These are phyloP conservation scores for Mortierella sp. DNA, from an alignment of 371 early-diverging fungal genomes.

Conservation along the genomic window DNA sequence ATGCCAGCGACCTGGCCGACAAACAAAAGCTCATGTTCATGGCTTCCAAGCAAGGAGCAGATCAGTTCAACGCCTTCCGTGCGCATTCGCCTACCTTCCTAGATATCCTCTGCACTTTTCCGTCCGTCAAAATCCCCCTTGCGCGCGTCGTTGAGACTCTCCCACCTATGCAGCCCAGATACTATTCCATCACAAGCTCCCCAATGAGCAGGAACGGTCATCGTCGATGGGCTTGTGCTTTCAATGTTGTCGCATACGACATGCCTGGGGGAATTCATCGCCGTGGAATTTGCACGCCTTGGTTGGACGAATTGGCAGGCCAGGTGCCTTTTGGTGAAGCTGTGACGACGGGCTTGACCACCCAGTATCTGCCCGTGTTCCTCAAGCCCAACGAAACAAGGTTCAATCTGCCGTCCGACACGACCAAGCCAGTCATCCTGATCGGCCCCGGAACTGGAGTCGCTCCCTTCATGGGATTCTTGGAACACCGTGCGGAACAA, in stretches of 20 bases:
- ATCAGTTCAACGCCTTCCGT: slow-evolving; percentile 75
- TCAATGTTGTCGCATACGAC: slow-evolving; percentile 87
- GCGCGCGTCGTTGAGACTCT: slow-evolving; percentile 81
- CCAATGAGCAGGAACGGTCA: slow-evolving; percentile 63
- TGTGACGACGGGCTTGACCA: slow-evolving; percentile 21
- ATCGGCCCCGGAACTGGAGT: slow-evolving; percentile 99
- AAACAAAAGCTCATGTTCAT: slow-evolving; percentile 80
- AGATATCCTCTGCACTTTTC: slow-evolving; percentile 85
- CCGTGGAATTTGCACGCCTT: slow-evolving; percentile 86
- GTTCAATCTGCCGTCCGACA: slow-evolving; percentile 89
- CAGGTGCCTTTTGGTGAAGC: slow-evolving; percentile 47
- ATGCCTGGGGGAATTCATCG: slow-evolving; percentile 63
- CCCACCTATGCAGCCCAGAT: slow-evolving; percentile 86
- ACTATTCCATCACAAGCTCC: slow-evolving; percentile 87
- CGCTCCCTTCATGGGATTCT: slow-evolving; percentile 96
- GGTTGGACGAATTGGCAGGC: slow-evolving; percentile 76
- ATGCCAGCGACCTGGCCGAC: slow-evolving; percentile 73
- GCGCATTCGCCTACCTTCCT: slow-evolving; percentile 77
- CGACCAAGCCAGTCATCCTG: slow-evolving; percentile 90
- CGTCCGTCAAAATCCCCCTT: slow-evolving; percentile 72
- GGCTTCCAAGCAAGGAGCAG: slow-evolving; percentile 82
- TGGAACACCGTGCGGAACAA: slow-evolving; percentile 85
- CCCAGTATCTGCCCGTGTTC: slow-evolving; percentile 26
- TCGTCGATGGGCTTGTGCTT: slow-evolving; percentile 77
- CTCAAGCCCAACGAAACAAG: slow-evolving; percentile 56